Evolutionary conservation across 2,329 filamentous ascomycete species (phyloP).

Genomic region (Neonectria coccinea): DNA sequence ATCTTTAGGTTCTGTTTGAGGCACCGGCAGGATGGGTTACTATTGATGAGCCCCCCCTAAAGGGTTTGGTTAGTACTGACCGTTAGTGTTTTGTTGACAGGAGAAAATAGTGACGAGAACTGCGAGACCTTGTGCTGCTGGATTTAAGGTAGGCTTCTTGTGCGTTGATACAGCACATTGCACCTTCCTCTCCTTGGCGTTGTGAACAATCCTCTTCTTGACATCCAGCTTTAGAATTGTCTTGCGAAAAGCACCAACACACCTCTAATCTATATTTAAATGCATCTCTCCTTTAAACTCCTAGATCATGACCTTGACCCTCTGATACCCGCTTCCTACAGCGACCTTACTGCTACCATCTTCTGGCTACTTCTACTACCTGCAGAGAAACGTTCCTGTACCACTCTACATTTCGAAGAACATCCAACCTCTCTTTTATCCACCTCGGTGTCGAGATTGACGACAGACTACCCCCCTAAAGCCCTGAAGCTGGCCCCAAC

Average conservation of each 20-base stretch:
- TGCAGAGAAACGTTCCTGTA: conserved; percentile 27
- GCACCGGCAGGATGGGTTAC: no score
- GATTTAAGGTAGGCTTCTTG: neutral
- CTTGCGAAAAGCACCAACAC: neutral
- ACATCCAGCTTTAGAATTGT: neutral
- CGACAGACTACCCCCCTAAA: neutral
- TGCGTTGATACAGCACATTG: neutral
- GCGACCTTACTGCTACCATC: conserved; percentile 2
- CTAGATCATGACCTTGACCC: neutral
- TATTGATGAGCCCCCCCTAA: neutral
- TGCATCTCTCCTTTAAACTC: conserved; percentile 1
- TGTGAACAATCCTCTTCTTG: neutral
- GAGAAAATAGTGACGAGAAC: neutral
- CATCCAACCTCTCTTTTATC: neutral
- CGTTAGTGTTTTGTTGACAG: neutral
- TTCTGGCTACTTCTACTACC: conserved; percentile 5
- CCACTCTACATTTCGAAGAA: conserved; percentile 19
- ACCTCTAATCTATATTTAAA: neutral
- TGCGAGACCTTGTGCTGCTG: neutral
- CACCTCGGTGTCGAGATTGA: neutral
- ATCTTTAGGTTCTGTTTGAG: neutral
- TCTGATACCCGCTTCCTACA: neutral
- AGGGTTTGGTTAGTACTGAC: neutral
- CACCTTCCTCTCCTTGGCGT: neutral
- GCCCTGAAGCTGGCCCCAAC: neutral